Conservation (phyloP, 352 stramenopile species). For the Phytophthora constricta region DNA sequence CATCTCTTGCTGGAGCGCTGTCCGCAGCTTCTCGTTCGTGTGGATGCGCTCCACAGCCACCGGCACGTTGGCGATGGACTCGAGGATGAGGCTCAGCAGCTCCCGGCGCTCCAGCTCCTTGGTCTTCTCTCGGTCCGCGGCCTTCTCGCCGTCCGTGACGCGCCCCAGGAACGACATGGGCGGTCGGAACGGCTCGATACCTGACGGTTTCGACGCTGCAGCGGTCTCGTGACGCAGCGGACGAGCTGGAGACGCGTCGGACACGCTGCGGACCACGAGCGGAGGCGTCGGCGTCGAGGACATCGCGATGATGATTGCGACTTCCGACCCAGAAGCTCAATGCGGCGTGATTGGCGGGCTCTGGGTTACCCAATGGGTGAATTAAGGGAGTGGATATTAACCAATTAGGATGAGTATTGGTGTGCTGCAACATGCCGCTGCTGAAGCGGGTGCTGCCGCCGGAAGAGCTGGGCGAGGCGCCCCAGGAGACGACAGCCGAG, state of each 20-base stretch:
- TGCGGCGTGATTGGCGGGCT: no score
- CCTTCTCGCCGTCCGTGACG: conserved; percentile 20
- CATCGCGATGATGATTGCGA: conserved; percentile 27
- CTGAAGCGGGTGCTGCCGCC: conserved; percentile 37
- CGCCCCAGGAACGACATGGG: conserved; percentile 50
- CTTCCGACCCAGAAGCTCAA: conserved; percentile 10
- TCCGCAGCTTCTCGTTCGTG: conserved; percentile 69
- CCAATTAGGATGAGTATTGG: conserved; percentile 4
- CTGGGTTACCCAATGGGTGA: no score
- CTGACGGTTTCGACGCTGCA: not conserved
- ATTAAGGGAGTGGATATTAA: no score
- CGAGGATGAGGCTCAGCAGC: conserved; percentile 76
- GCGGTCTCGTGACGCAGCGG: no score
- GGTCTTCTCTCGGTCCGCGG: conserved; percentile 45
- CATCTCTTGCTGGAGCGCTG: conserved; percentile 63
- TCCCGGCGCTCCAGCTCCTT: conserved; percentile 72
- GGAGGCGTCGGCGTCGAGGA: conserved; percentile 29
- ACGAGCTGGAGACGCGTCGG: not conserved
- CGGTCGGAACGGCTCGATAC: conserved; percentile 31
- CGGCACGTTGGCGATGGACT: conserved; percentile 77
- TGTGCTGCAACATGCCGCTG: conserved; percentile 44
- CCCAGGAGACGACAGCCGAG: conserved; percentile 38
- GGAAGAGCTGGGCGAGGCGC: conserved; percentile 25
- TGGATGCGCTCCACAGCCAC: conserved; percentile 76
- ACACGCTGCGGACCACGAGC: conserved; percentile 8